Evolutionary conservation across 1,284 basidiomycete genomes (phyloP), one percentile per base, ranked within the genome.

Genomic region (Moesziomyces globuligerus): DNA sequence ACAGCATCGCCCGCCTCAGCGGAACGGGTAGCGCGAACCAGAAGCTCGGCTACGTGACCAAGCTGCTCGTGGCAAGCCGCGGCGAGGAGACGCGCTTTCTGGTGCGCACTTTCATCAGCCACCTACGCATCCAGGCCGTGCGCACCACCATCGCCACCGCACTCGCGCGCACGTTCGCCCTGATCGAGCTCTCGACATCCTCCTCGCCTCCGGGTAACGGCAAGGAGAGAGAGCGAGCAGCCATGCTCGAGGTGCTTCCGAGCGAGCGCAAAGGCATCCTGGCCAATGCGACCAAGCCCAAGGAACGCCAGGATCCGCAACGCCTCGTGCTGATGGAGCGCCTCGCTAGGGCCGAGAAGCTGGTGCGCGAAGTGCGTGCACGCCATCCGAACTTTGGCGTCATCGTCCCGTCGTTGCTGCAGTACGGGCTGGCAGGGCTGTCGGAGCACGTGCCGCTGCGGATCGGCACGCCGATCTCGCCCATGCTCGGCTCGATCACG

Each of bases 81-180:
- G 94, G 93, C 11, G 94, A 96, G 81, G 93, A 97, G 83, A 87
- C 88, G 20, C 87, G 93, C 26, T 97, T 89, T 75, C 85, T 96
- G 18, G 90, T 91, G 28, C 87, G 94, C 38, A 93, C 89, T 4
- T 86, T 96, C 32, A 88, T 88, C 36, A 89, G 89, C 70, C 91
- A 95, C 82, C 85, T 96, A 38, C 88, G 93, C 4, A 84, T 84
- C 25, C 92, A 92, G 9, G 94, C 93, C 2, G 92, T 95, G 32
- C 86, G 91, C 57, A 89, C 90, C 24, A 91, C 93, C 3, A 88
- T 96, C 41, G 85, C 94, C 20, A 89, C 89, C 17, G 90, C 91
- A 9, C 85, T 96, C 18, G 90, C 92, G n/a, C 86, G 92, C 40
- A 90, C 92, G 0, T 87, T 91, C 70, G 89, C 89, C 9, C 84